These are phyloP conservation scores for Austroboletus rostrupii DNA, from an alignment of 1,284 basidiomycete species.

Conservation along the genomic window DNA sequence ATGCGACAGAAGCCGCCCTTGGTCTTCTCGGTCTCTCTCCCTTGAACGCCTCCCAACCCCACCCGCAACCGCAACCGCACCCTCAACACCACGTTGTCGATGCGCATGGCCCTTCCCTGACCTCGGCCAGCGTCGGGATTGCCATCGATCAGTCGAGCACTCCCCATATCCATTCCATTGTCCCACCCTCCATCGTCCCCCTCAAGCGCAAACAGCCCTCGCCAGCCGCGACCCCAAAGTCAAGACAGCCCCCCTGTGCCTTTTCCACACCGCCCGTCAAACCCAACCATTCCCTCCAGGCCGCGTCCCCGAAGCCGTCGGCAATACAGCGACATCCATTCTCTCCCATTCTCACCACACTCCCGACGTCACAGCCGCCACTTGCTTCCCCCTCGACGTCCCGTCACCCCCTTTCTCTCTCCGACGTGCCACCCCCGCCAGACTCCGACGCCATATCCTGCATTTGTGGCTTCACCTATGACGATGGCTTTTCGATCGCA, in stretches of 20 bases:
- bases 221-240: conserved; percentile 15
- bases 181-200: conserved; percentile 35
- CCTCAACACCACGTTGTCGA: conserved; percentile 21
- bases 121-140: conserved; percentile 25
- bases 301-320: conserved; percentile 10
- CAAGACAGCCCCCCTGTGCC: conserved; percentile 16
- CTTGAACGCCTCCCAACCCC: conserved; percentile 27
- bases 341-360: conserved; percentile 18
- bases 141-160: conserved; percentile 21
- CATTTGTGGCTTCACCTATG: conserved; percentile 70
- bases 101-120: conserved; percentile 29
- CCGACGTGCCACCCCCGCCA: conserved; percentile 21
- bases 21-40: conserved; percentile 45
- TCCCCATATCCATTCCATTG: conserved; percentile 18
- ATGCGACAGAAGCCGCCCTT: conserved; percentile 49
- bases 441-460: conserved; percentile 57
- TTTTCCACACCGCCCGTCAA: conserved; percentile 16
- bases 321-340: conserved; percentile 19
- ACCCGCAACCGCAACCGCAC: conserved; percentile 20
- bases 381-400: conserved; percentile 22
- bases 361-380: conserved; percentile 12
- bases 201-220: conserved; percentile 40
- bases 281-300: conserved; percentile 6
- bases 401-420: conserved; percentile 15
- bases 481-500: conserved; percentile 90